Evolutionary conservation across 2,329 filamentous ascomycete species (phyloP).

Genomic region (Fusarium hainanense): DNA sequence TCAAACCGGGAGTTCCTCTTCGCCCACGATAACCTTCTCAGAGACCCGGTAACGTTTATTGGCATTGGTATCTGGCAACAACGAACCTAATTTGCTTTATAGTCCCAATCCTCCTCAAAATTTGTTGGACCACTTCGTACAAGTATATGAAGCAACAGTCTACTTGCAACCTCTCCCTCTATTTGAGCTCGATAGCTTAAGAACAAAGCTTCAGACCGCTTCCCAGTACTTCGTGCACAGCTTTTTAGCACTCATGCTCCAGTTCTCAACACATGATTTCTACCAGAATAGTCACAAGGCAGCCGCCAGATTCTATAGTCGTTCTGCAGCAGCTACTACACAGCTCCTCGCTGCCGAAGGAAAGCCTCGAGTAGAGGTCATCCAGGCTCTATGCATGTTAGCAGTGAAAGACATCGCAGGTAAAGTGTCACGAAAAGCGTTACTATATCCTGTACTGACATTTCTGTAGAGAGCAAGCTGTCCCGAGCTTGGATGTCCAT

Average conservation of each 20-base stretch:
- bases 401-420: neutral
- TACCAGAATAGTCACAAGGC: neutral
- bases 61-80: too few relatives aligned
- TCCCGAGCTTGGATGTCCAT: constrained; percentile 16
- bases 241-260: constrained; percentile 2
- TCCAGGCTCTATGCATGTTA: neutral
- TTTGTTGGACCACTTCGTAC: neutral
- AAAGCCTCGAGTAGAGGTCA: neutral
- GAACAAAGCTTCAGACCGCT: neutral
- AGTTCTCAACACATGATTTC: neutral
- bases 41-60: neutral
- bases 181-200: neutral
- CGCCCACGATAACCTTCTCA: neutral
- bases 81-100: too few relatives aligned
- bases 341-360: constrained; percentile 2
- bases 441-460: neutral
- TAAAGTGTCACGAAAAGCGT: neutral
- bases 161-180: constrained; percentile 15
- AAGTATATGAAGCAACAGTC: neutral
- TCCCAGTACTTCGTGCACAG: neutral
- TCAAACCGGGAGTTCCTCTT: too few relatives aligned
- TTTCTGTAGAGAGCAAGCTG: neutral
- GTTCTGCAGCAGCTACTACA: constrained; percentile 1
- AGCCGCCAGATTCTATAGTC: neutral
- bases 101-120: neutral